phyloP scores from a whole-genome alignment of 306 rosid genomes.

The Cucumis cinereus region DNA sequence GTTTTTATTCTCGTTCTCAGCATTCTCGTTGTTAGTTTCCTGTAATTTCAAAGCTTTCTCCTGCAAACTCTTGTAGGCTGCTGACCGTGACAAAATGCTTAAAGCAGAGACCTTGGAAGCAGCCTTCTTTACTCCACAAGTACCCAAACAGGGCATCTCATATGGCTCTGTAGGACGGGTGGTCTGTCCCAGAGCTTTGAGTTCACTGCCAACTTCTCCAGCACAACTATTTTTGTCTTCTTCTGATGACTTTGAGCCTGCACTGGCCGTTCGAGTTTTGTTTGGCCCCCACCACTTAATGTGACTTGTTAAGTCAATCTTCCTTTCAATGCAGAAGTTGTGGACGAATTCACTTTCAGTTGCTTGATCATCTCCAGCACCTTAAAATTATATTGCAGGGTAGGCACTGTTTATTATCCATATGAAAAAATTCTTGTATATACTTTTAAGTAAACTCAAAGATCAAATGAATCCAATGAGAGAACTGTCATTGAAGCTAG shows the following conservation, averaged over 20 bases:
- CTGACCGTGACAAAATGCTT: slow-evolving; percentile 75
- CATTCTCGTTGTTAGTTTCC: slow-evolving; percentile 49
- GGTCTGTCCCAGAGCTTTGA: slow-evolving; percentile 62
- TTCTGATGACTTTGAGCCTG: slow-evolving; percentile 48
- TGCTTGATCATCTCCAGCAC: slow-evolving; percentile 70
- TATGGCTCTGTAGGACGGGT: slow-evolving; percentile 69
- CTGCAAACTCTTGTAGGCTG: slow-evolving; percentile 82
- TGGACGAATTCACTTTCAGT: slow-evolving; percentile 52
- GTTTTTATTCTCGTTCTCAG: slow-evolving; percentile 80
- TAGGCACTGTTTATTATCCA: not conserved
- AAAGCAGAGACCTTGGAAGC: slow-evolving; percentile 62
- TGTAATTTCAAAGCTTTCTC: slow-evolving; percentile 63
- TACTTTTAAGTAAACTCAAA: not conserved
- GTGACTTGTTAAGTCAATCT: slow-evolving; percentile 72
- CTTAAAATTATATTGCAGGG: slow-evolving; percentile 10
- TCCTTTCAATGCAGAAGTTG: slow-evolving; percentile 61
- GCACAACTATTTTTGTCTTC: slow-evolving; percentile 44
- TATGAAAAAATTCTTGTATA: slow-evolving; percentile 3
- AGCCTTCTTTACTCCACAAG: slow-evolving; percentile 36
- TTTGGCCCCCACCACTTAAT: slow-evolving; percentile 93
- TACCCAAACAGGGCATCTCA: slow-evolving; percentile 79
- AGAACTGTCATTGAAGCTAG: not conserved
- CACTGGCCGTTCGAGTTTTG: slow-evolving; percentile 52
- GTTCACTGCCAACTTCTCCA: slow-evolving; percentile 64
- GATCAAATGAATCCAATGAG: slow-evolving; percentile 6